Evolutionary conservation across 164 flowering plant genomes (phyloP).

Genomic region (Santalum album): DNA sequence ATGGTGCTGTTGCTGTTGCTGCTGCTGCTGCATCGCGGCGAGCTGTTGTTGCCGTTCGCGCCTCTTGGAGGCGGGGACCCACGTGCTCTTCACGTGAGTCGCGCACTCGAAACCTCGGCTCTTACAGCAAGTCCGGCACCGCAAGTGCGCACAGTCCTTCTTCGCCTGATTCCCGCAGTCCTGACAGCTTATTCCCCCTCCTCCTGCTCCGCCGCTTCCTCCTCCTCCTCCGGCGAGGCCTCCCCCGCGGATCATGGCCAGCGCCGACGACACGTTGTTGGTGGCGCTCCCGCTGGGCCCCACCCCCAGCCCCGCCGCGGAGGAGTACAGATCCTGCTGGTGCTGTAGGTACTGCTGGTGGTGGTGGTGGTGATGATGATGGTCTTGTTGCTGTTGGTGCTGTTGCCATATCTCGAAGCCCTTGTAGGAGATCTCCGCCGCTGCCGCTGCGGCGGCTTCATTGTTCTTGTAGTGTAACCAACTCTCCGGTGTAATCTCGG

Average conservation of each 20-base stretch:
- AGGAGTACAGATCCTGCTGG: constrained; percentile 17
- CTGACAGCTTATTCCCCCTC: constrained; percentile 49
- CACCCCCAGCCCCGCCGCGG: constrained; percentile 21
- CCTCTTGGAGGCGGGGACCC: constrained; percentile 77
- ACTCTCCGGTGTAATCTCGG: constrained; percentile 21
- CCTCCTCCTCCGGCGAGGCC: constrained; percentile 18
- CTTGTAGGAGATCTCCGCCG: constrained; percentile 24
- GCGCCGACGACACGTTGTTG: constrained; percentile 15
- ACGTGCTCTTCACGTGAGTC: constrained; percentile 79
- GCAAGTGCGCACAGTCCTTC: constrained; percentile 65
- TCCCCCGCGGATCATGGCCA: constrained; percentile 30
- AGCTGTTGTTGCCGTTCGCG: constrained; percentile 66
- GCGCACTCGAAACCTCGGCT: constrained; percentile 67
- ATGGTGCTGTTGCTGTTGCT: constrained; percentile 22
- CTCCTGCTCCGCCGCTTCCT: constrained; percentile 9
- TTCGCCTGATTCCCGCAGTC: constrained; percentile 90
- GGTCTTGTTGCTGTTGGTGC: constrained; percentile 10
- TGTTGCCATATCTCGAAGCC: constrained; percentile 48
- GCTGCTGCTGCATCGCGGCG: constrained; percentile 19
- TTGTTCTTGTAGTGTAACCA: constrained; percentile 30
- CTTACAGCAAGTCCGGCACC: constrained; percentile 83
- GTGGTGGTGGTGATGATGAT: constrained; percentile 6
- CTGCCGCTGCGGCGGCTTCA: background rate
- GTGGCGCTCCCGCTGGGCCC: constrained; percentile 23
- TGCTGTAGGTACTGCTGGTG: constrained; percentile 4